Evolutionary conservation across 2,329 filamentous ascomycete genomes (phyloP), one percentile per base, ranked within the genome.

Genomic region (Exserohilum turcica): DNA sequence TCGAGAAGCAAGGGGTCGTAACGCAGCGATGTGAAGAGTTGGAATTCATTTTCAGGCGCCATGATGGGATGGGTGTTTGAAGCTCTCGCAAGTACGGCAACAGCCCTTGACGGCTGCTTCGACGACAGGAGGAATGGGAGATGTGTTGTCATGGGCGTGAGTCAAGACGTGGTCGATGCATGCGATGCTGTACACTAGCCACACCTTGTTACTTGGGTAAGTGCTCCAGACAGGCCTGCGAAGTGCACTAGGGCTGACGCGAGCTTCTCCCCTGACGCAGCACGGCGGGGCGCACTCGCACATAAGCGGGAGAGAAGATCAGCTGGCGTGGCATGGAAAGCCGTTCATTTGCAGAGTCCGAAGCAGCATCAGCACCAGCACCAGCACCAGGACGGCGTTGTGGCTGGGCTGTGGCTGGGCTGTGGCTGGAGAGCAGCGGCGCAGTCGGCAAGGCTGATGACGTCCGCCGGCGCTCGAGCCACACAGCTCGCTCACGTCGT

Each of bases 21-120:
- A 38, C 74, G 70, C 24, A 77, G 57, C 27, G 74, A 73, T 2
- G 74, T 75, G 51, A 76, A 75, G 27, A 77, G 68, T 28, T 73
- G 66, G 49, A 76, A 76, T 27, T 54, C 55, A 13, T 61, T 49
- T 35, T 60, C 43, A 16, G 61, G 54, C 7, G 64, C 37, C 68
- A 71, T 71, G 19, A 24, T 32, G 27, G 21, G 5, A 18, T 15
- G 4, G 5, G 9, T 24, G 5, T 28, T 32, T 33, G 6, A 27
- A 40, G 19, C 10, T 19, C 18, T 2, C 7, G 8, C 9, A 2
- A 39, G 32, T 8, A 15, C 27, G 15, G 15, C 18, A 2, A 19
- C 7, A 35, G 12, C 35, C 6, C 9, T 43, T 5, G 31, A 15
- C 8, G 15, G 33, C n/a, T 44, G 29, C 10, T 24, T 18, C n/a